Percentiles rank a stretch among this genome's conserved stretches.
Evolutionary conservation across 2,329 filamentous ascomycete species (phyloP).

Genomic region (Clarireedia homoeocarpa): DNA sequence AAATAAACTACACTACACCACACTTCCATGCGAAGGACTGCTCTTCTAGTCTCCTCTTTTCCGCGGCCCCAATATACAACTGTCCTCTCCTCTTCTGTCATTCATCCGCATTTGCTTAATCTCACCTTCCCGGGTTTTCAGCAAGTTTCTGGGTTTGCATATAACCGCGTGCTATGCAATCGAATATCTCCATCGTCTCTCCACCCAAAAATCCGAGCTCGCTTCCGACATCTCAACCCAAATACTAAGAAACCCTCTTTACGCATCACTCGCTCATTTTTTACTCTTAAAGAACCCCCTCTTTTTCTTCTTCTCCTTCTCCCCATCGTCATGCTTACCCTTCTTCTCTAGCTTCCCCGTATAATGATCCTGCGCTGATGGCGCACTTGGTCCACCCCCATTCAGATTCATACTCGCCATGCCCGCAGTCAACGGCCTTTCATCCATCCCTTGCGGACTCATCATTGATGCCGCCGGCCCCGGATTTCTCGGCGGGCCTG

Average conservation of each 20-base stretch:
- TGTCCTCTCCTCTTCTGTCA: too few relatives aligned
- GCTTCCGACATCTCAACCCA: background rate
- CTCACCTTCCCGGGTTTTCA: too few relatives aligned
- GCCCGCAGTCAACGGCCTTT: background rate
- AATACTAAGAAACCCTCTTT: too few relatives aligned
- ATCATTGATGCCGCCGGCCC: conserved; percentile 3
- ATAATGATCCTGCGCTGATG: conserved; percentile 10
- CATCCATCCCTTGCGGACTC: background rate
- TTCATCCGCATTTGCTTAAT: too few relatives aligned
- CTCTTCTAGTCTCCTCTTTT: too few relatives aligned
- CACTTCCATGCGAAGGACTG: too few relatives aligned
- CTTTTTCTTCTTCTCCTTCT: conserved; percentile 47
- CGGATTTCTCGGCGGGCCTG: background rate
- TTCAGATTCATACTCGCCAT: conserved; percentile 8
- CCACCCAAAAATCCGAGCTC: too few relatives aligned
- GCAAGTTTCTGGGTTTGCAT: too few relatives aligned
- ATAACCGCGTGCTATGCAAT: too few relatives aligned
- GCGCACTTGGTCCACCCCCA: background rate
- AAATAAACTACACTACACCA: too few relatives aligned
- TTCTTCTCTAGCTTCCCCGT: conserved; percentile 39
- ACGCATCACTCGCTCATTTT: conserved; percentile 32
- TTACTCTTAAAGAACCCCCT: conserved; percentile 51
- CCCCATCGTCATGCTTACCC: conserved; percentile 38
- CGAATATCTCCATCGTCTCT: background rate
- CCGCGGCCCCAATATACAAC: too few relatives aligned